phyloP scores from a whole-genome alignment of 106 monocot genomes.

The Phalaenopsis equestris region DNA sequence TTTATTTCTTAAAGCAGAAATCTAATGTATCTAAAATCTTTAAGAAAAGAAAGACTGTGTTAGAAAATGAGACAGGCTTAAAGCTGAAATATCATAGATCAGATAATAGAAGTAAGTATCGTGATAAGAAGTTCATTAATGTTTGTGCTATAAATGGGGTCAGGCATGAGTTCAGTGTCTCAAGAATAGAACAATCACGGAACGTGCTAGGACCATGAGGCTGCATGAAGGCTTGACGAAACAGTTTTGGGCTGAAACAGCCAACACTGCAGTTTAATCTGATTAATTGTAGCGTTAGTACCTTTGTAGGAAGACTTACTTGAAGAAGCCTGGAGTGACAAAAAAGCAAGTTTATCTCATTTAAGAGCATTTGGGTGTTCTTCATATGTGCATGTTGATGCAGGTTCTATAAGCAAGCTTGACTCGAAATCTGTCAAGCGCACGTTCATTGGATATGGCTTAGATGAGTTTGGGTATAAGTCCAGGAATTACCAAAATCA shows the following conservation, averaged over 20 bases:
- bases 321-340: conserved; percentile 5
- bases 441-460: conserved; percentile 4
- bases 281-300: not conserved
- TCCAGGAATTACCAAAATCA: conserved; percentile 1
- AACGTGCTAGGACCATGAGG: not conserved
- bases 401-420: not conserved
- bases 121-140: too few relatives aligned
- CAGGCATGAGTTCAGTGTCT: too few relatives aligned
- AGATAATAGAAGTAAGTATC: too few relatives aligned
- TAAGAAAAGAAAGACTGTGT: too few relatives aligned
- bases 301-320: not conserved
- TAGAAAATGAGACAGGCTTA: too few relatives aligned
- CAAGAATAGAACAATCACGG: not conserved
- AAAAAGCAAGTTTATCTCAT: not conserved
- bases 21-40: too few relatives aligned
- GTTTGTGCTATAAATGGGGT: too few relatives aligned
- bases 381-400: conserved; percentile 7
- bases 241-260: conserved; percentile 3
- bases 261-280: not conserved
- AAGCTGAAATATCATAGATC: too few relatives aligned
- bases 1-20: too few relatives aligned
- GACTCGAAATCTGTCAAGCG: not conserved
- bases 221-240: not conserved
- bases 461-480: not conserved
- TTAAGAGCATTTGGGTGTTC: conserved; percentile 3